Conservation (phyloP, 495 filamentous ascomycete genomes). For the Podospora sp. region DNA sequence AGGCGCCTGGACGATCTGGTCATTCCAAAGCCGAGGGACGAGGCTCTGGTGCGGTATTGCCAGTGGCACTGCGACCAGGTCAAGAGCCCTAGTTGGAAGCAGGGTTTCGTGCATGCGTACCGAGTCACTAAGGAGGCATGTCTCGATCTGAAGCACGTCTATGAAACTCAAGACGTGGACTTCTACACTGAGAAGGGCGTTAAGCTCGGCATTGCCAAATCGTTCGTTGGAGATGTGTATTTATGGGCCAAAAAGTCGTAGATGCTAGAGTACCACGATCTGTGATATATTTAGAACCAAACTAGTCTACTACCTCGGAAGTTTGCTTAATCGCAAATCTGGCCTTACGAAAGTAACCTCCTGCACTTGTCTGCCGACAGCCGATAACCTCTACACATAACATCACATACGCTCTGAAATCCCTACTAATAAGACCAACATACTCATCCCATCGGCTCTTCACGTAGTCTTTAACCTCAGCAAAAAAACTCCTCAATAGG, state of each 20-base stretch:
- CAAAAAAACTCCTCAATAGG: slow-evolving; percentile 15
- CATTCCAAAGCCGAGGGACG: slow-evolving; percentile 2
- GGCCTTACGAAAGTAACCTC: slow-evolving; percentile 3
- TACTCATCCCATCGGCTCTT: slow-evolving; percentile 16
- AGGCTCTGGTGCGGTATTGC: too few relatives aligned
- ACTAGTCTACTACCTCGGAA: slow-evolving; percentile 5
- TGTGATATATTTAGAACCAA: slow-evolving; percentile 8
- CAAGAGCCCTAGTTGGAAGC: too few relatives aligned
- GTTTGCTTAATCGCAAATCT: slow-evolving; percentile 4
- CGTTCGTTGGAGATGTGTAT: slow-evolving; percentile 10
- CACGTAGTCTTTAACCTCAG: slow-evolving; percentile 11
- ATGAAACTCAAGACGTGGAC: too few relatives aligned
- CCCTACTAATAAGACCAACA: slow-evolving; percentile 16
- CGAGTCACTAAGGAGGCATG: too few relatives aligned
- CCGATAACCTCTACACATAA: neutral
- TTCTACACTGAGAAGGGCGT: too few relatives aligned
- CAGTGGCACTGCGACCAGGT: too few relatives aligned
- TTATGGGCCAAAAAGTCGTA: slow-evolving; percentile 7
- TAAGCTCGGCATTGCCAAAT: too few relatives aligned
- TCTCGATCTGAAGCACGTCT: too few relatives aligned
- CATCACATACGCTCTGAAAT: slow-evolving; percentile 15
- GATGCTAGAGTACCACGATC: neutral
- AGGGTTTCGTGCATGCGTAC: too few relatives aligned
- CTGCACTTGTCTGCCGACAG: too few relatives aligned
- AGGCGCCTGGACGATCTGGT: slow-evolving; percentile 12